Evolutionary conservation across 208 protist genomes (phyloP), one percentile per base, ranked within the genome.

Genomic region (Trypanosoma melophagium): DNA sequence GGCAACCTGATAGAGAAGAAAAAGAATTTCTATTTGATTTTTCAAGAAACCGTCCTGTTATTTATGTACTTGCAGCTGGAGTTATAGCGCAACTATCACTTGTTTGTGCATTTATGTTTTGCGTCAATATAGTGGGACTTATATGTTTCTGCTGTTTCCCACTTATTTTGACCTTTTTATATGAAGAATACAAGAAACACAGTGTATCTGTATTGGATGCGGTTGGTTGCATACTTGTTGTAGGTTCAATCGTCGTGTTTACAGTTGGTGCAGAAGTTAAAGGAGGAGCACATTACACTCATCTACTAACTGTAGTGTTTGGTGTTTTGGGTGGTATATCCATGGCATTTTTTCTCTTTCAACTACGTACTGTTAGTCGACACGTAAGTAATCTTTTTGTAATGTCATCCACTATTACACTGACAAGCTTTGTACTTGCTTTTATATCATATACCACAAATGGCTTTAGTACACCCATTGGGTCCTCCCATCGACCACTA

Each of bases 111-210:
- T 60, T 69, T 68, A 74, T 74, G 58, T 61, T 78, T 53, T 22
- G 3, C 49, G 42, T 31, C 45, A 53, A 45, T 25, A 16, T 61
- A 55, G 60, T 62, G n/a, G 54, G 45, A 22, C 35, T 73, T 50
- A 21, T 69, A 14, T 74, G 66, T 40, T 78, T 72, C 25, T 74
- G 50, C 35, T 66, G 66, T 53, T 64, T 40, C 21, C 73, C 73
- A 31, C 66, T 78, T 22, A 44, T 74, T 19, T 13, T 73, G 28
- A 78, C 73, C 2, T 74, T 66, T 22, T 47, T 69, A 10, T 78
- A 78, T 57, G 73, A 78, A 53, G 66, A 68, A 67, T 65, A 68
- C 49, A 71, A 78, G 60, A 40, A 53, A 35, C 73, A 78, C 31
- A 63, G 53, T 59, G 73, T 78, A 4, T 69, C 73, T 8, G 5